A percentile compares a stretch with the other conserved stretches of the same genome.
Conservation (phyloP, 2,329 filamentous ascomycete species). For the Cercospora citrullina region DNA sequence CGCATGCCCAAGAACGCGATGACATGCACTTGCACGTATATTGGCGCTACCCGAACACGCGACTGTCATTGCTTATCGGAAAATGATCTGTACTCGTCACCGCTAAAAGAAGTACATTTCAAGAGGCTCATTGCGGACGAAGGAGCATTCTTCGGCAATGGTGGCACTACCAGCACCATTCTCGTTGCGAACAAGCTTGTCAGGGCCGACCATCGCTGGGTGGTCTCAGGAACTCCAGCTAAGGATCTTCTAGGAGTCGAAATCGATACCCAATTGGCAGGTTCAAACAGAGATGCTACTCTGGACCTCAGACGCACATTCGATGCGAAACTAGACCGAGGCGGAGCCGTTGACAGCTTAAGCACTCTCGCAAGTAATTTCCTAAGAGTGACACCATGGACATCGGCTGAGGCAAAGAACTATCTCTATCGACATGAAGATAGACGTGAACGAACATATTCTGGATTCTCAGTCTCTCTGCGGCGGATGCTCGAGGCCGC, state of each 20-base stretch:
- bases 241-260: constrained; percentile 78
- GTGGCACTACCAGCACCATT: constrained; percentile 61
- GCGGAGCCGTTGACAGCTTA: constrained; percentile 58
- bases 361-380: constrained; percentile 68
- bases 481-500: constrained; percentile 70
- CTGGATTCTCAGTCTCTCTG: constrained; percentile 65
- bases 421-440: constrained; percentile 62
- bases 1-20: constrained; percentile 31
- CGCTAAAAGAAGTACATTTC: constrained; percentile 73
- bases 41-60: constrained; percentile 45
- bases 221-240: constrained; percentile 87
- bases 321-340: constrained; percentile 41
- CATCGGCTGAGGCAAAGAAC: constrained; percentile 60
- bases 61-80: constrained; percentile 49
- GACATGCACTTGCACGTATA: constrained; percentile 45
- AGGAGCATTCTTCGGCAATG: constrained; percentile 81
- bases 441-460: constrained; percentile 56
- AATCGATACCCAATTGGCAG: constrained; percentile 49
- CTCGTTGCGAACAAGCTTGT: constrained; percentile 56
- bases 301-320: constrained; percentile 47
- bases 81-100: constrained; percentile 55
- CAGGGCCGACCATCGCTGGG: constrained; percentile 72
- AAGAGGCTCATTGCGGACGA: constrained; percentile 90
- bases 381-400: constrained; percentile 76
- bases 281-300: constrained; percentile 24